Percentiles rank a stretch among this genome's conserved stretches.
These are phyloP conservation scores for Curvularia lunata DNA, from an alignment of 2,329 filamentous ascomycete genomes.

Conservation along the genomic window DNA sequence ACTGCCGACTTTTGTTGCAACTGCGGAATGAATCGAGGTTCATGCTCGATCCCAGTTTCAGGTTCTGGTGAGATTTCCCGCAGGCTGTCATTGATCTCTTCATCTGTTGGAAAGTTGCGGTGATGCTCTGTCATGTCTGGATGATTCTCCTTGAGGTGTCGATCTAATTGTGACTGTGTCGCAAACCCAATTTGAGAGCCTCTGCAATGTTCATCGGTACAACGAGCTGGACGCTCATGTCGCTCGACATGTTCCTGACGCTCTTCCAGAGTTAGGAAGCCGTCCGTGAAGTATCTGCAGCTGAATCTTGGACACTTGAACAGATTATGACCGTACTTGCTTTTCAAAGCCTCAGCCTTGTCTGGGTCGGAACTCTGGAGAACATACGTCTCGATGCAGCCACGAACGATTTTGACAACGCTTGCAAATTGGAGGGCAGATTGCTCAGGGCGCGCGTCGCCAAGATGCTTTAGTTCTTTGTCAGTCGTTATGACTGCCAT, in stretches of 20 bases:
- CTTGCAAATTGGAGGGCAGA: slow-evolving; percentile 10
- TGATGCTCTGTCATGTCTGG: background rate
- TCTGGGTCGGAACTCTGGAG: slow-evolving; percentile 6
- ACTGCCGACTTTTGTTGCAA: background rate
- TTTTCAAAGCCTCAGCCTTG: background rate
- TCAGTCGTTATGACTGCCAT: slow-evolving; percentile 10
- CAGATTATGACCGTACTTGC: slow-evolving; percentile 2
- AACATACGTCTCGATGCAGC: slow-evolving; percentile 4
- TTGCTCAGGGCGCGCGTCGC: slow-evolving; percentile 6
- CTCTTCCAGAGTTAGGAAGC: slow-evolving; percentile 15
- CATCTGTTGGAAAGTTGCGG: slow-evolving; percentile 14
- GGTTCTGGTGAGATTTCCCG: slow-evolving; percentile 8
- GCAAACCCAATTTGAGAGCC: slow-evolving; percentile 20
- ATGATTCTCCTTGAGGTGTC: slow-evolving; percentile 18
- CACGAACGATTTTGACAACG: slow-evolving; percentile 8
- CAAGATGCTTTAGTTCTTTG: slow-evolving; percentile 15
- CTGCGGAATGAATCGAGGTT: background rate
- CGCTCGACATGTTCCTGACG: slow-evolving; percentile 22
- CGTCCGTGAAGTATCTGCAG: slow-evolving; percentile 21
- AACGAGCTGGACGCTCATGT: slow-evolving; percentile 23
- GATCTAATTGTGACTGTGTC: slow-evolving; percentile 9
- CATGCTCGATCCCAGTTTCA: background rate
- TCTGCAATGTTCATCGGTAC: slow-evolving; percentile 17
- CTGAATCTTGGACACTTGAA: slow-evolving; percentile 24
- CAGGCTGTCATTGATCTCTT: slow-evolving; percentile 12